phyloP scores from a whole-genome alignment of 352 stramenopile species.

The Lagenidium sp. region DNA sequence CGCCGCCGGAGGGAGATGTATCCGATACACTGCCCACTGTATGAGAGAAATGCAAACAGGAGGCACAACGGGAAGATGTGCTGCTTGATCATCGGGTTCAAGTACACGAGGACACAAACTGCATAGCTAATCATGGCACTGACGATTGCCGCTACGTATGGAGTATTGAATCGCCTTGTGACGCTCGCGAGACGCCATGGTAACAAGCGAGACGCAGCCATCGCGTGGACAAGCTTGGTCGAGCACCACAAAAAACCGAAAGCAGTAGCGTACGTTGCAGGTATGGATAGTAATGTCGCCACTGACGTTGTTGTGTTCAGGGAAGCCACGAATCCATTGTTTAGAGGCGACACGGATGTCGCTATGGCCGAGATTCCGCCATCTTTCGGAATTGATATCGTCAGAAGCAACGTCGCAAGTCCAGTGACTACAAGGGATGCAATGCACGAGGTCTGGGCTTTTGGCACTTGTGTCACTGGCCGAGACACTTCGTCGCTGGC shows the following conservation, averaged over 20 bases:
- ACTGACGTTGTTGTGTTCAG: neutral
- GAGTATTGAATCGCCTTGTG: neutral
- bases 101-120: constrained; percentile 15
- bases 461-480: constrained; percentile 12
- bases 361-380: neutral
- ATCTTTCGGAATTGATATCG: constrained; percentile 4
- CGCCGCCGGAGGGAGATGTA: constrained; percentile 20
- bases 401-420: neutral
- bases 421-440: constrained; percentile 3
- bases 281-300: constrained; percentile 15
- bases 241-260: constrained; percentile 24
- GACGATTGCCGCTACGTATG: constrained; percentile 1
- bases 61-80: constrained; percentile 15
- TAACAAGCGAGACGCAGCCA: constrained; percentile 16
- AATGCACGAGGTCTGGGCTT: constrained; percentile 9
- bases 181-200: neutral
- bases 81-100: neutral
- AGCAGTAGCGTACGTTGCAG: constrained; percentile 21
- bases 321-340: neutral
- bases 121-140: constrained; percentile 8
- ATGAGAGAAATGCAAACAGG: constrained; percentile 9
- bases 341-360: neutral
- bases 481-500: constrained; percentile 11
- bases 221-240: constrained; percentile 17
- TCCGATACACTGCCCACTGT: constrained; percentile 17